phyloP scores from a whole-genome alignment of 176 grass and related monocot genomes.

The Cymbopogon citratus region DNA sequence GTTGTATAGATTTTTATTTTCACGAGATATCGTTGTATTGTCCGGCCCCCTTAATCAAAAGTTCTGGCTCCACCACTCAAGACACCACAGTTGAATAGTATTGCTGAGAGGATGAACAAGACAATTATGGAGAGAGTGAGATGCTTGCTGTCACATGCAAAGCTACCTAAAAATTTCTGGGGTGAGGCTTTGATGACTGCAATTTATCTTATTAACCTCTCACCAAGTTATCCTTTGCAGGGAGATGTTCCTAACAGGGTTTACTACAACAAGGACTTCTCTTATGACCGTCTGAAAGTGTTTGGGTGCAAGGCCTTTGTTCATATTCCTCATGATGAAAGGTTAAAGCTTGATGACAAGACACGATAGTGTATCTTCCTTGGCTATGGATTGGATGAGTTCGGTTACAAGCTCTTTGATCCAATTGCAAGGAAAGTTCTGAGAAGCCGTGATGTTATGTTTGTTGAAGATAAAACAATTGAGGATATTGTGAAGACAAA shows the following conservation, averaged over 20 bases:
- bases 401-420: not conserved
- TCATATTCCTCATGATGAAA: slow-evolving; percentile 4
- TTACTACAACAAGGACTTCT: not conserved
- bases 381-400: not conserved
- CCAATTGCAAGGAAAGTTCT: not conserved
- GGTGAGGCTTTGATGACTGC: slow-evolving; percentile 1
- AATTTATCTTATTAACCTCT: slow-evolving; percentile 10
- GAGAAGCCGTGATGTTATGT: not conserved
- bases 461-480: slow-evolving; percentile 18
- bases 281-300: not conserved
- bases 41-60: too few relatives aligned
- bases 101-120: not conserved
- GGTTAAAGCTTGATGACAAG: not conserved
- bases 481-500: slow-evolving; percentile 12
- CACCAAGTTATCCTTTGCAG: not conserved
- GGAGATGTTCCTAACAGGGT: not conserved
- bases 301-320: slow-evolving; percentile 16
- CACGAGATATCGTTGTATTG: too few relatives aligned
- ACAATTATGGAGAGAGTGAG: not conserved
- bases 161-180: not conserved
- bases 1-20: too few relatives aligned
- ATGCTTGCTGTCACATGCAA: not conserved
- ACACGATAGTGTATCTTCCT: not conserved
- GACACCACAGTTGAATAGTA: not conserved
- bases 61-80: too few relatives aligned